These are phyloP conservation scores for Rosa hybrid DNA, from an alignment of 331 rosid species.

Conservation along the genomic window DNA sequence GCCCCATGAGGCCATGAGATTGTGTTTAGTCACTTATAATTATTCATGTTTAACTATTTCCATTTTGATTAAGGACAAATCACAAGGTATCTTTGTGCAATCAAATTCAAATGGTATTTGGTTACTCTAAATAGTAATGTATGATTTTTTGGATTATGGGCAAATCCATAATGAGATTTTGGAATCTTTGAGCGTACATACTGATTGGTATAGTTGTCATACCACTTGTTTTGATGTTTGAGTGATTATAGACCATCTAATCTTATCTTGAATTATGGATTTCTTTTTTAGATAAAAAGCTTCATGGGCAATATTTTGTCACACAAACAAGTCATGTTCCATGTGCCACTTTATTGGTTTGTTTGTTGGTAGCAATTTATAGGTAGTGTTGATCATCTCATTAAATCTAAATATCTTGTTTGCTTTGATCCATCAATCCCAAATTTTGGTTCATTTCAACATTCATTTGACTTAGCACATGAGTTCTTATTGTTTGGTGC, in stretches of 20 bases:
- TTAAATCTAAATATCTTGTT: neutral
- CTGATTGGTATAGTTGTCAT: conserved; percentile 6
- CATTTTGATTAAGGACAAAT: neutral
- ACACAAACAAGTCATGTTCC: neutral
- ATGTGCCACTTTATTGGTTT: conserved; percentile 1
- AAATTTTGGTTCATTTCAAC: neutral
- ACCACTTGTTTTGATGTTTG: neutral
- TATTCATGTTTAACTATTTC: neutral
- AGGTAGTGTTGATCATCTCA: neutral
- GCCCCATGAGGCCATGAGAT: neutral
- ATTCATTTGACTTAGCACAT: neutral
- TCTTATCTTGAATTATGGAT: neutral
- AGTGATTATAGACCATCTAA: neutral
- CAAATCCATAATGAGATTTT: neutral
- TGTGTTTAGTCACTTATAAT: neutral
- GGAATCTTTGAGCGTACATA: neutral
- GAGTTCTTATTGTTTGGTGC: no score
- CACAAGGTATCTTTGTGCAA: neutral
- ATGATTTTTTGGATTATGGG: neutral
- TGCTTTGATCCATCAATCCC: neutral
- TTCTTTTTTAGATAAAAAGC: neutral
- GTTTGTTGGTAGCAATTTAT: neutral
- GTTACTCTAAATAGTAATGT: neutral
- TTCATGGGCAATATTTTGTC: neutral
- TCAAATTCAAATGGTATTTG: neutral